phyloP scores from a whole-genome alignment of 2,329 filamentous ascomycete genomes.

The Ceratocystis huliohia region DNA sequence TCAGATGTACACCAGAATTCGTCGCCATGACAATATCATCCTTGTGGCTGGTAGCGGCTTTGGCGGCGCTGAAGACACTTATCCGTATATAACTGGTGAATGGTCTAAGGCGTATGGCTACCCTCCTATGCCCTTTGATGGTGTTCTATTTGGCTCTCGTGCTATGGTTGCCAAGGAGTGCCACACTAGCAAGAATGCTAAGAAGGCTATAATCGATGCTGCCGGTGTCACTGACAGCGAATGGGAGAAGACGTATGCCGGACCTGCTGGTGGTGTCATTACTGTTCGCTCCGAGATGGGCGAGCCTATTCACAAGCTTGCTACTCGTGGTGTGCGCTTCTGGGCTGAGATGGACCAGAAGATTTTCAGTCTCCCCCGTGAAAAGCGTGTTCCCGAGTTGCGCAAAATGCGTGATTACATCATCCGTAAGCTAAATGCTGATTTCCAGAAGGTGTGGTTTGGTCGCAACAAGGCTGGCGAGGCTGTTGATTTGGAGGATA shows the following conservation, averaged over 20 bases:
- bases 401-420: constrained; percentile 83
- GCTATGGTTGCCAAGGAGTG: constrained; percentile 94
- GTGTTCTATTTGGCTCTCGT: constrained; percentile 77
- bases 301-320: constrained; percentile 97
- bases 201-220: constrained; percentile 80
- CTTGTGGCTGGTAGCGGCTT: constrained; percentile 86
- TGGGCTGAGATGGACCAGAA: constrained; percentile 99
- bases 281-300: constrained; percentile 98
- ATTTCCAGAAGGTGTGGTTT: constrained; percentile 97
- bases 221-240: constrained; percentile 66
- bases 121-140: constrained; percentile 88
- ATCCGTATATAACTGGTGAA: constrained; percentile 77
- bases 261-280: constrained; percentile 80
- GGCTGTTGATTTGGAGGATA: constrained; percentile 80
- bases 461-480: constrained; percentile 69
- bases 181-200: constrained; percentile 73
- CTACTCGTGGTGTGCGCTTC: constrained; percentile 87
- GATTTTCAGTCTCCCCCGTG: constrained; percentile 92
- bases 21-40: constrained; percentile 74
- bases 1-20: constrained; percentile 80
- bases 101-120: constrained; percentile 85
- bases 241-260: constrained; percentile 92
- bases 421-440: constrained; percentile 88
- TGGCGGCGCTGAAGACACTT: constrained; percentile 78
- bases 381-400: constrained; percentile 76